Base-by-base conservation (phyloP, 352 stramenopile species). In the Pilasporangium apinafurcum region DNA sequence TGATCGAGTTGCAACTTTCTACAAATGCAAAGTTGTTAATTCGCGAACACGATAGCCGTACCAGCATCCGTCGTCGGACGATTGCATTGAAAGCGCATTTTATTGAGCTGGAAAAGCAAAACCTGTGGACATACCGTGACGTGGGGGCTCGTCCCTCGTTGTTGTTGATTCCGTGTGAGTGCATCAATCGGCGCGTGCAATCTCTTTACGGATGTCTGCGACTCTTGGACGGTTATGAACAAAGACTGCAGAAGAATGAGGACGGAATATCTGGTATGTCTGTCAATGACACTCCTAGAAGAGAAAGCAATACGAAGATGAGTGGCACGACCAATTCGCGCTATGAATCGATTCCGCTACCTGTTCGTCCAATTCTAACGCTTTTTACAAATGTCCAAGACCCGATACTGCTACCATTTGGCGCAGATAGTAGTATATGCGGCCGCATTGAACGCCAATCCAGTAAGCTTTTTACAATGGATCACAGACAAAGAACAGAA, bases 1-100 rank as follows among this genome's bases (percentile, higher is more conserved):
- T 54, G 7, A 37, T 68, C 12, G 62, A 82, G 26, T 43, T 85
- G 2, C 58, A 78, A 21, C 43, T 85, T 0, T 65, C 68, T 16
- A 71, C 65, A 2, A 85, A 46, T 16, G 57, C 68, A 20, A 80
- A 70, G 36, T 29, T 78, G 2, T 56, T 82, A 8, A 48, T 74
- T 9, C 56, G 45, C 12, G 68, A 81, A 28, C 39, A 44, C 3
- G 55, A 66, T 37, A 59, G 29, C 3, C 56, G 53, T 17, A 45
- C 40, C 8, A 62, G 53, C 47, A 5, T 66, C 18, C 44, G 55
- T 13, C 49, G 56, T 29, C 68, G 70, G 20, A 61, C 62, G 16
- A 58, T 62, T 18, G 18, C 43, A 4, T 43, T 48, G 14, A 60
- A 63, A 20, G 43, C 48, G 1, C 59, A 78, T 25, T 66, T 63